Evolutionary conservation across 2,329 filamentous ascomycete species (phyloP), one percentile per base, ranked within the genome.

Genomic region (Kalaharituber pfeilii): DNA sequence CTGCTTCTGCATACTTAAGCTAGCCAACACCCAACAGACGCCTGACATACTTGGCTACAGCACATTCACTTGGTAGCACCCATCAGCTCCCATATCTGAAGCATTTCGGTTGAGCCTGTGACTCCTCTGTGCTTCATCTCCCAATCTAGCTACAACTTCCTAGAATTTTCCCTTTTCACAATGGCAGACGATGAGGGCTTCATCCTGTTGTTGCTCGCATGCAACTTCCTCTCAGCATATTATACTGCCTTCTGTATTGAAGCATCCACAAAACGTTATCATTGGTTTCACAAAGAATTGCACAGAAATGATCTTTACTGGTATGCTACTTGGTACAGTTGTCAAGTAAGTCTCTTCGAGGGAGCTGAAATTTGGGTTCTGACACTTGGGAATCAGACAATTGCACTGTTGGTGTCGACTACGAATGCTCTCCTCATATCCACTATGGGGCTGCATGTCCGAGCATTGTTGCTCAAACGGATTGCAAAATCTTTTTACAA

Each of bases 261-360:
- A 25, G 42, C 42, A 47, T 47, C 42, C 5, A 47, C 42, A 11
- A 47, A 47, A 47, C 42, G 42, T 20, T 47, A 47, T 47, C 42
- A 47, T 22, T 47, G 42, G 42, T 47, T 47, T 47, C 25, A 47
- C 22, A 20, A 4, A 13, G 24, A 22, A 47, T 22, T 47, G 42
- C 42, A 47, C 25, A 25, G 18, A 13, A 47, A 20, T 22, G 42
- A 47, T 13, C n/a, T 47, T 11, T 18, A 20, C 25, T 47, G 42
- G 42, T 47, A 47, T 22, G 42, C 42, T 20, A 25, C 24, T 11
- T 47, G 42, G 42, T 47, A 47, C 11, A 47, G 42, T 13, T 47
- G 42, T 24, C 42, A 39, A 18, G 33, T 39, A 39, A 15, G 20
- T 39, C 20, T 39, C 33, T 9, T 9, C 33, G 20, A 39, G 33